These are phyloP conservation scores for Alternaria arbusti DNA, from an alignment of 2,329 filamentous ascomycete species.

Conservation along the genomic window DNA sequence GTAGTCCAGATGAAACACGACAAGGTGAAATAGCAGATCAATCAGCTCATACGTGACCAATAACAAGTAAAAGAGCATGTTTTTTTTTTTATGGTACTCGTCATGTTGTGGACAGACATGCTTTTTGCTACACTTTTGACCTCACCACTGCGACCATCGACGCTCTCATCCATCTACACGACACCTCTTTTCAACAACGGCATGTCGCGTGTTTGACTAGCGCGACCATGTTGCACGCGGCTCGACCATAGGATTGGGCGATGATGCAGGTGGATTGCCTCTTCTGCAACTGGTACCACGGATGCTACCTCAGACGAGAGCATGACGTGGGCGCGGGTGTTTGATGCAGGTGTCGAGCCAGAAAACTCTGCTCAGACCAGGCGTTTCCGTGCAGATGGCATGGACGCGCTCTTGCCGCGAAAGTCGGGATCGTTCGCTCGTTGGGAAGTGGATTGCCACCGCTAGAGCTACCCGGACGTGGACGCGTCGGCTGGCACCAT, in stretches of 20 bases:
- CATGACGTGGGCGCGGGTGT: slow-evolving; percentile 1
- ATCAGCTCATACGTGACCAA: background rate
- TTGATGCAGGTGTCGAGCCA: slow-evolving; percentile 7
- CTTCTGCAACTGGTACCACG: background rate
- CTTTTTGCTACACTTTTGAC: background rate
- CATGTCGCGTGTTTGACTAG: background rate
- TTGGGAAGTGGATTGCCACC: slow-evolving; percentile 22
- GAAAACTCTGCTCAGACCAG: slow-evolving; percentile 21
- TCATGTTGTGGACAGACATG: background rate
- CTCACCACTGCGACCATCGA: background rate
- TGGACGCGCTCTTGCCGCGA: slow-evolving; percentile 13
- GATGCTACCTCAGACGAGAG: background rate
- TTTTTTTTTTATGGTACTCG: background rate
- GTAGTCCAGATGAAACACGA: background rate
- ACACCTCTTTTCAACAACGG: background rate
- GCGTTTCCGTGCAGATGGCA: slow-evolving; percentile 20
- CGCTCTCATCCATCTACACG: background rate
- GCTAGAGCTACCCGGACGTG: slow-evolving; percentile 17
- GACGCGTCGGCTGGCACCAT: slow-evolving; percentile 22
- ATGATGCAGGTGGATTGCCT: background rate
- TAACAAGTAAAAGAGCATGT: background rate
- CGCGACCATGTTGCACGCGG: background rate
- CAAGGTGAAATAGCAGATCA: background rate
- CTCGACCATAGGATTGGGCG: background rate
- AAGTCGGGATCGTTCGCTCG: slow-evolving; percentile 10